Evolutionary conservation across 2,329 filamentous ascomycete genomes (phyloP), one percentile per base, ranked within the genome.

Genomic region (Paracamarosporium sp.): DNA sequence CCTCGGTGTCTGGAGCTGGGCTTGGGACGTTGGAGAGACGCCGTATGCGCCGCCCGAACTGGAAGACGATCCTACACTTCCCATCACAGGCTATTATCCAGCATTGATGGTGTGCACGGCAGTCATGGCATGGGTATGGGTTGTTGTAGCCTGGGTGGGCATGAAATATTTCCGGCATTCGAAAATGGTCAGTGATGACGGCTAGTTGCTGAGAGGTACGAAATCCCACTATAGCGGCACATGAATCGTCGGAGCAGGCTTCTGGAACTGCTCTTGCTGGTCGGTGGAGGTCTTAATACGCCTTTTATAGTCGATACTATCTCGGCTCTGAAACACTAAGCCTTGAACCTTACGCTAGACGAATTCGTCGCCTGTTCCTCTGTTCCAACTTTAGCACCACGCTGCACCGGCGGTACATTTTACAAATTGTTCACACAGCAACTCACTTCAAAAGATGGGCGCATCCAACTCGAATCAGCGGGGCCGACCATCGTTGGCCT

Each of bases 101-200:
- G 92, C 93, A 11, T 80, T 99, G 70, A 91, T 98, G 63, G 95
- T 98, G 57, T 81, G 98, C 65, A 97, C 94, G 3, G 89, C 93
- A 3, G 91, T 99, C 27, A 97, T 99, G 91, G 93, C 93, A 17
- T 99, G 95, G 95, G 92, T 98, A 5, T 99, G 95, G 95, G 95
- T 98, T 17, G 88, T 97, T 12, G 89, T 96, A 56, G 95, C 96
- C 11, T 99, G 95, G 95, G 90, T 98, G 47, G 95, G 95, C 24
- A 98, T 99, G 94, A 99, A 99, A 76, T 98, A 98, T 77, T 99
- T 99, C 74, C 88, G 93, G 67, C 95, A 99, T 82, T 94, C 95
- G 31, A 97, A 97, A 80, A 96, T 98, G 72, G 91, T 83, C 44
- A 84, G 83, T 20, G 85, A 86, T 35, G 85, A 86, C 48, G 67